Evolutionary conservation across 805 yeast genomes (phyloP).

Genomic region (Schwanniomyces yamadae): DNA sequence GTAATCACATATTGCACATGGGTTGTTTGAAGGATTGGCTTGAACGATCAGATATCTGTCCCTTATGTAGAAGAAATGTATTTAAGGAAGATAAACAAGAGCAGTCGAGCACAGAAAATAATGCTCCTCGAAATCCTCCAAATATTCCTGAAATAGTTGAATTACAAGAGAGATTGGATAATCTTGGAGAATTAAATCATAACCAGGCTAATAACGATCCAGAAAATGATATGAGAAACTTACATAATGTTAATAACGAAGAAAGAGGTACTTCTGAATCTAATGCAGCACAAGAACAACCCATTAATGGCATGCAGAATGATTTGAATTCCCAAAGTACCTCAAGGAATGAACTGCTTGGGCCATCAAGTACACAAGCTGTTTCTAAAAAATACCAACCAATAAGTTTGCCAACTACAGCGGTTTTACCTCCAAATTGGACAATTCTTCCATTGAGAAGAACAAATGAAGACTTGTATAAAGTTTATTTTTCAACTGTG

Average conservation of each 20-base stretch:
- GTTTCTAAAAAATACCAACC: constrained; percentile 12
- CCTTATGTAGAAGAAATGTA: constrained; percentile 80
- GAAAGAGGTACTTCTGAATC: neutral
- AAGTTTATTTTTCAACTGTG: constrained; percentile 17
- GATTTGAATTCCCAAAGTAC: neutral
- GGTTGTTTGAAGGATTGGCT: constrained; percentile 93
- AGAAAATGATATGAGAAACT: neutral
- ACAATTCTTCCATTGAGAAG: constrained; percentile 23
- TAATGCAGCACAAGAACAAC: neutral
- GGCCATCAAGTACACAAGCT: neutral
- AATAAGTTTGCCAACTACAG: constrained; percentile 22
- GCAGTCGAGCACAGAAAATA: no score
- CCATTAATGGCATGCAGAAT: neutral
- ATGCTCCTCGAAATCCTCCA: neutral
- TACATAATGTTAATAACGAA: neutral
- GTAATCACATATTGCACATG: constrained; percentile 86
- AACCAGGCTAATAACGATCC: neutral
- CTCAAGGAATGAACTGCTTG: neutral
- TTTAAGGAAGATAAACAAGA: constrained; percentile 20
- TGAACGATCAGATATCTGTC: constrained; percentile 89
- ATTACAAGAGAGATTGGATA: no score
- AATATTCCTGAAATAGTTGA: no score
- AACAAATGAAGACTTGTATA: constrained; percentile 10
- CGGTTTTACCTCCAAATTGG: constrained; percentile 33
- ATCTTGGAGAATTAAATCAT: neutral